Evolutionary conservation across 2,329 filamentous ascomycete species (phyloP), one percentile per base, ranked within the genome.

Genomic region (Hymenoscyphus occultus): DNA sequence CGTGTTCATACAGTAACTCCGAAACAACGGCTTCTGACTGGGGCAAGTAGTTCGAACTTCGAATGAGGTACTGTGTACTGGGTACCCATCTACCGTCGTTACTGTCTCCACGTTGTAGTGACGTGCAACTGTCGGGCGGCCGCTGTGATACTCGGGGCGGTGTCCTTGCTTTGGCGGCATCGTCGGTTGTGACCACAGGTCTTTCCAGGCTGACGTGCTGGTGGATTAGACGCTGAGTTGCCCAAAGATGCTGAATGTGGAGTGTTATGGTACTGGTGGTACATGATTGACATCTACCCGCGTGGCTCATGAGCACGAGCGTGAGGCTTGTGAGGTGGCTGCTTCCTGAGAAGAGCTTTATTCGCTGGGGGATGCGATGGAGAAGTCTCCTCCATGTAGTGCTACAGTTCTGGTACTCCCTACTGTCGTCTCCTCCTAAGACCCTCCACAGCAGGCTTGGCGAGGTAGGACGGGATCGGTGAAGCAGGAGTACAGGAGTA

Each of bases 151-250:
- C 48, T 54, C 48, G 48, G 22, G 48, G 48, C 19, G 48, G 48
- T 54, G 48, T 54, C 19, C 48, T 54, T 28, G 48, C 48, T 54
- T 28, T 28, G 19, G 48, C 22, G 48, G 48, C 48, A 19, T 54
- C 22, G 48, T 54, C 22, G 42, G 42, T 45, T 16, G 42, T 45
- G 16, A n/a, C 42, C 19, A 54, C 48, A 28, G 19, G 12, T 54
- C 28, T 19, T 54, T 54, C 48, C 48, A 28, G 10, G 19, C 48
- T 54, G 48, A 54, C 48, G 48, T 54, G 48, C 48, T 54, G 19
- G 48, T 22, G 48, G 48, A 54, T 54, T 54, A 54, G 48, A 54
- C 48, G 48, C 48, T 54, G 48, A 54, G 19, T 54, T 54, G 48
- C 48, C 48, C 19, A 54, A 54, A 54, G 22, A 54, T 54, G 48